Evolutionary conservation across 192 early-diverging fungal species (phyloP).

Genomic region (Coemansia sp.): DNA sequence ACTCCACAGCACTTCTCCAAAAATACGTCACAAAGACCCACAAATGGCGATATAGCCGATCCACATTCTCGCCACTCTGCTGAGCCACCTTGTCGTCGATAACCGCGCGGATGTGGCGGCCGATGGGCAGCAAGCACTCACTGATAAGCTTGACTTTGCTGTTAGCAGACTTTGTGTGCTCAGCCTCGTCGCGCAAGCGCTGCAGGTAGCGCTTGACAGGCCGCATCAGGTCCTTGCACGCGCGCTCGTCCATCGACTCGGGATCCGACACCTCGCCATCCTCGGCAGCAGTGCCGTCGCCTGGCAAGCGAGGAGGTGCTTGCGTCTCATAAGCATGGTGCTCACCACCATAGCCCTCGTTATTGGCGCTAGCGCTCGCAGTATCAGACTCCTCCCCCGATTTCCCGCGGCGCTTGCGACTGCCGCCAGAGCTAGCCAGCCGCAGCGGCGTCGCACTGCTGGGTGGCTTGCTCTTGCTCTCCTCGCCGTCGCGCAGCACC

Average conservation of each 20-base stretch:
- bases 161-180: slow-evolving; percentile 52
- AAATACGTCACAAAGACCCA: slow-evolving; percentile 72
- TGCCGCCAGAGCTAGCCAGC: not conserved
- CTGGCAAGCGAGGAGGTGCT: slow-evolving; percentile 7
- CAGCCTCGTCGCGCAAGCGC: slow-evolving; percentile 56
- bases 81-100: slow-evolving; percentile 33
- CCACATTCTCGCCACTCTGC: slow-evolving; percentile 29
- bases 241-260: slow-evolving; percentile 58
- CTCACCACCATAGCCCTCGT: slow-evolving; percentile 14
- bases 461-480: slow-evolving; percentile 35
- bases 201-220: slow-evolving; percentile 63
- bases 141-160: slow-evolving; percentile 57
- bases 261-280: slow-evolving; percentile 47
- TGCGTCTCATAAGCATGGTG: not conserved
- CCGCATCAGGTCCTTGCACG: slow-evolving; percentile 66
- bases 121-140: slow-evolving; percentile 57
- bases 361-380: slow-evolving; percentile 15
- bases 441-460: slow-evolving; percentile 11
- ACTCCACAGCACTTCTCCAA: slow-evolving; percentile 62
- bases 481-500: slow-evolving; percentile 69
- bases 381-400: slow-evolving; percentile 34
- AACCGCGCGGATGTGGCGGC: slow-evolving; percentile 53
- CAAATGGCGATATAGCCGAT: slow-evolving; percentile 55
- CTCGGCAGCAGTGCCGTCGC: slow-evolving; percentile 9
- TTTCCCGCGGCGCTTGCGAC: slow-evolving; percentile 38